A percentile compares a stretch with the other conserved stretches of the same genome.
These are phyloP conservation scores for Melastoma candidum DNA, from an alignment of 441 rosid species.

Conservation along the genomic window DNA sequence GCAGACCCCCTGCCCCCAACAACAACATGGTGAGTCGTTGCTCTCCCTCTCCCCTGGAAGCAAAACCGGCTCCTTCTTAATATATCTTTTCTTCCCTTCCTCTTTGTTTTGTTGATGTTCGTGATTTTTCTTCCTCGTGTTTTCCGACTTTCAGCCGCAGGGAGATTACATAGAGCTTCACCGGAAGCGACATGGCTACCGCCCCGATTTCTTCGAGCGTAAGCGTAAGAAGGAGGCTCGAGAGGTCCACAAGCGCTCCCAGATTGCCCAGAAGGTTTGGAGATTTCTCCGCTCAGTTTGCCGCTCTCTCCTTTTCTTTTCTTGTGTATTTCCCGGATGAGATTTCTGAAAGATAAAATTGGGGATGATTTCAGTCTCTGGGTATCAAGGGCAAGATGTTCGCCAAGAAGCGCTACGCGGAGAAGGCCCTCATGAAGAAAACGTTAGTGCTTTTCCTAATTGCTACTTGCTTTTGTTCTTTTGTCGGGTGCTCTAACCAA, in stretches of 20 bases:
- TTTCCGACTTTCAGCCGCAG: constrained; percentile 46
- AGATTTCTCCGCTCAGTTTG: background rate
- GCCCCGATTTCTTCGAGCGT: constrained; percentile 61
- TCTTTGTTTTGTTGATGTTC: background rate
- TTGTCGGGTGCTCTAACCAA: too few relatives aligned
- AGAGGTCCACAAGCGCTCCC: constrained; percentile 62
- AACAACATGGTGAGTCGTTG: too few relatives aligned
- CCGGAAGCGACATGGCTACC: constrained; percentile 73
- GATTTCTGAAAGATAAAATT: background rate
- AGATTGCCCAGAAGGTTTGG: constrained; percentile 52
- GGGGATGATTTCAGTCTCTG: constrained; percentile 34
- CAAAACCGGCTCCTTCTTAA: too few relatives aligned
- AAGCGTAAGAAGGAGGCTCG: constrained; percentile 92
- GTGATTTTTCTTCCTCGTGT: background rate
- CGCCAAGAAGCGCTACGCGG: constrained; percentile 79
- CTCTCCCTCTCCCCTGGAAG: too few relatives aligned
- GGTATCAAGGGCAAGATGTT: constrained; percentile 94
- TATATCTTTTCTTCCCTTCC: too few relatives aligned
- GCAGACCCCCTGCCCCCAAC: too few relatives aligned
- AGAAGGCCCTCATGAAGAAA: constrained; percentile 93
- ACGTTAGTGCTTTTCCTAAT: constrained; percentile 40
- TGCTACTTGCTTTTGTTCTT: background rate
- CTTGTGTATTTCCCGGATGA: constrained; percentile 1
- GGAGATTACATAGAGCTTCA: constrained; percentile 76
- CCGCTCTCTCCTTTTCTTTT: background rate